Conservation (phyloP, 768 basidiomycete species). For the Suillus clintonianus region DNA sequence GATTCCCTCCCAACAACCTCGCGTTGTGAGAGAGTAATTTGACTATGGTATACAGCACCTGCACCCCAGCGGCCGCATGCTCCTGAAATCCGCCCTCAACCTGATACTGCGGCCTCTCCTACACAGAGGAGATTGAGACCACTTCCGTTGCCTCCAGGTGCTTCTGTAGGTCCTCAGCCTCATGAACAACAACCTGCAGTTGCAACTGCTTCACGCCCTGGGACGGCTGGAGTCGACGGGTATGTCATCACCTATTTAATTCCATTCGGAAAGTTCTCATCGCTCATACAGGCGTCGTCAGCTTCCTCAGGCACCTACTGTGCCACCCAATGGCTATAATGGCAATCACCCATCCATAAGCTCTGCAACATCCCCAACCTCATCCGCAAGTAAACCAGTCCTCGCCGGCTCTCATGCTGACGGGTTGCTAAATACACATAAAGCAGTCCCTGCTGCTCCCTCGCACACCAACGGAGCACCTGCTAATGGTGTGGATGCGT, state of each 20-base stretch:
- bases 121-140: slow-evolving; percentile 30
- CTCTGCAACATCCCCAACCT: slow-evolving; percentile 19
- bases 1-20: slow-evolving; percentile 51
- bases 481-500: slow-evolving; percentile 8
- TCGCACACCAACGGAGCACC: slow-evolving; percentile 11
- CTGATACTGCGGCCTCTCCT: slow-evolving; percentile 27
- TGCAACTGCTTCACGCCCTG: slow-evolving; percentile 23
- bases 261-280: not conserved
- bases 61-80: slow-evolving; percentile 16
- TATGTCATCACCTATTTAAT: slow-evolving; percentile 11
- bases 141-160: slow-evolving; percentile 29
- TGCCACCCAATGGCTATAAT: slow-evolving; percentile 14
- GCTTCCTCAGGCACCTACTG: slow-evolving; percentile 25
- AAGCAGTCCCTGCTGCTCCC: slow-evolving; percentile 33
- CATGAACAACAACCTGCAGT: slow-evolving; percentile 14
- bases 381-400: slow-evolving; percentile 14
- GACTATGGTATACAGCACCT: not conserved
- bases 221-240: slow-evolving; percentile 24
- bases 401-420: slow-evolving; percentile 16
- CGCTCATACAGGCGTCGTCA: slow-evolving; percentile 27
- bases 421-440: slow-evolving; percentile 24
- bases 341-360: slow-evolving; percentile 21
- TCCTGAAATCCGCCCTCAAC: slow-evolving; percentile 20
- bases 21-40: not conserved
- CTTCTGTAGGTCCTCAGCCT: slow-evolving; percentile 10